Evolutionary conservation across 306 rosid species (phyloP).

Genomic region (Rosa rugosa): DNA sequence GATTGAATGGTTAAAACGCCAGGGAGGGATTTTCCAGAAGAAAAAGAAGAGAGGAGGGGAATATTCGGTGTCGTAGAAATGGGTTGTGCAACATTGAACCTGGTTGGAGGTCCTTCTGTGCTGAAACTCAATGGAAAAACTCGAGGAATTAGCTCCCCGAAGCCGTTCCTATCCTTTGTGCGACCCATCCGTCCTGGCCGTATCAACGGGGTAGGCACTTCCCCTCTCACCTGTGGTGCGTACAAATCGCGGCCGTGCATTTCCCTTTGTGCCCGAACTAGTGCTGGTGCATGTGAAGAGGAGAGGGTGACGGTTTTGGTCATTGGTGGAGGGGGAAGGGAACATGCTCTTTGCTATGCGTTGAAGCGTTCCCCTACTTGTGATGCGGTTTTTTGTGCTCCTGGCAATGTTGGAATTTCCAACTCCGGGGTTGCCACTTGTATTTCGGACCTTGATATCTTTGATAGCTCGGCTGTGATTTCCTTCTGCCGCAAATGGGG

Average conservation of each 20-base stretch:
- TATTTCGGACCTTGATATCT: constrained; percentile 63
- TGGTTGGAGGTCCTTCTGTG: constrained; percentile 34
- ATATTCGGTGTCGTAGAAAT: constrained; percentile 18
- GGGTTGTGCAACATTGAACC: constrained; percentile 42
- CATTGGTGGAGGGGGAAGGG: constrained; percentile 97
- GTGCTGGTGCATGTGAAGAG: constrained; percentile 20
- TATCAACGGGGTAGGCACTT: constrained; percentile 17
- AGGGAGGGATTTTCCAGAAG: constrained; percentile 2
- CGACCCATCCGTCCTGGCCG: not conserved
- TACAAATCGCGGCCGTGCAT: constrained; percentile 23
- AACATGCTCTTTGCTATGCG: constrained; percentile 95
- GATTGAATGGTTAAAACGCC: constrained; percentile 6
- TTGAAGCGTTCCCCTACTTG: constrained; percentile 79
- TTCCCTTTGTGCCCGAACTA: constrained; percentile 20
- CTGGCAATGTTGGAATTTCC: constrained; percentile 93
- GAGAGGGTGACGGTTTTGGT: constrained; percentile 64
- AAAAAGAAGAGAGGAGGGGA: not conserved
- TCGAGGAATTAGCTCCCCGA: constrained; percentile 18
- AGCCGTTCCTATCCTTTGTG: constrained; percentile 13
- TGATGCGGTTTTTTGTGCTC: constrained; percentile 74
- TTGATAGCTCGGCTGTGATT: constrained; percentile 56
- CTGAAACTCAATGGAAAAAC: constrained; percentile 24
- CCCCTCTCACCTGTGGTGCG: constrained; percentile 2
- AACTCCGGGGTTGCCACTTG: constrained; percentile 79
- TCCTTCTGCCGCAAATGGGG: constrained; percentile 67